A percentile compares a stretch with the other conserved stretches of the same genome.
Conservation (phyloP, 495 filamentous ascomycete genomes). For the Hypomontagnella submonticulosa region DNA sequence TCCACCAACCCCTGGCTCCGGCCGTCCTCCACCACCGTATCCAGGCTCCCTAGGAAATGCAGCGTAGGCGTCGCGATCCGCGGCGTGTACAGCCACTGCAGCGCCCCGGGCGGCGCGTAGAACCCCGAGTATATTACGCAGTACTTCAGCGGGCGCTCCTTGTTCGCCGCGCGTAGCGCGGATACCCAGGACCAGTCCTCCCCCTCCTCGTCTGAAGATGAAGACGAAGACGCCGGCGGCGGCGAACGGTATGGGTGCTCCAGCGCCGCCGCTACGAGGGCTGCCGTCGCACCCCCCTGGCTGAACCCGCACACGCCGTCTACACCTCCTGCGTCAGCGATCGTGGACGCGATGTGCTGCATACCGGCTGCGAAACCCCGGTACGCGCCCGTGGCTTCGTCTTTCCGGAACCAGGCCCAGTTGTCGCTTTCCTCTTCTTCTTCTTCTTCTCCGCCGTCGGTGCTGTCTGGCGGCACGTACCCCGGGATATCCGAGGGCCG, state of each 20-base stretch:
- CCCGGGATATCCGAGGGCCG: slow-evolving; percentile 76
- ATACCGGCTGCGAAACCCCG: slow-evolving; percentile 73
- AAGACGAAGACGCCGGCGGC: slow-evolving; percentile 53
- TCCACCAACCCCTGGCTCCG: slow-evolving; percentile 73
- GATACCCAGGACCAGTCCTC: slow-evolving; percentile 49
- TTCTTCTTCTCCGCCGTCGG: slow-evolving; percentile 19
- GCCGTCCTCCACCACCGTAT: slow-evolving; percentile 87
- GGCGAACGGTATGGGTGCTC: slow-evolving; percentile 56
- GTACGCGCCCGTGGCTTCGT: slow-evolving; percentile 69
- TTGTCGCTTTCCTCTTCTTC: slow-evolving; percentile 65
- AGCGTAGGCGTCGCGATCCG: slow-evolving; percentile 79
- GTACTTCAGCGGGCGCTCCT: slow-evolving; percentile 76
- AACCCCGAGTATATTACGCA: slow-evolving; percentile 85
- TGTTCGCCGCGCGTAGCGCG: slow-evolving; percentile 55
- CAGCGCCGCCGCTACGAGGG: slow-evolving; percentile 70
- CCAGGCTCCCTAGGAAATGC: slow-evolving; percentile 85
- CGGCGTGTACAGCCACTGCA: slow-evolving; percentile 82
- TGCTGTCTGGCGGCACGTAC: slow-evolving; percentile 52
- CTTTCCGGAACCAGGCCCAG: slow-evolving; percentile 89
- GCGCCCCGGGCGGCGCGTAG: slow-evolving; percentile 65
- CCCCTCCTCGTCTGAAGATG: slow-evolving; percentile 58
- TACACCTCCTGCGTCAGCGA: slow-evolving; percentile 68
- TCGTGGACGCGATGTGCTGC: slow-evolving; percentile 63
- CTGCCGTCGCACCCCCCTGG: slow-evolving; percentile 74
- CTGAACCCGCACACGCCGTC: slow-evolving; percentile 82